Evolutionary conservation across 225 moss, liverwort and hornwort genomes (phyloP).

Genomic region (Straminergon stramineum): DNA sequence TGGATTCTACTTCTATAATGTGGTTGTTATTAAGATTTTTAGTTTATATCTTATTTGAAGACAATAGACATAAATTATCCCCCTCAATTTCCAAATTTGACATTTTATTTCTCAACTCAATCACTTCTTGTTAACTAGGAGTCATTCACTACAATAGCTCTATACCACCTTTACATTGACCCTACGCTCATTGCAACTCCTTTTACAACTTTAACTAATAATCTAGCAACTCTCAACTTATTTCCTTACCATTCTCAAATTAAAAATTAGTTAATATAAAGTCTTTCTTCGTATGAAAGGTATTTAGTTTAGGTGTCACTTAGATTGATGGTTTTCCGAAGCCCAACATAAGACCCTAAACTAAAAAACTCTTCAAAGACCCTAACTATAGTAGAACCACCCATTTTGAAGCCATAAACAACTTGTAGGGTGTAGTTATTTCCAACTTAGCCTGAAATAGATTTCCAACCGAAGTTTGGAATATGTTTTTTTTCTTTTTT

Average conservation of each 20-base stretch:
- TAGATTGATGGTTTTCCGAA: fast-evolving
- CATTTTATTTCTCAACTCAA: background rate
- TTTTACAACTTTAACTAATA: background rate
- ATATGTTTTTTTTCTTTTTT: too few species aligned
- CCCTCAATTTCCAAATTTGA: fast-evolving
- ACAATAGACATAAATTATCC: background rate
- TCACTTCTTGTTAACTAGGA: fast-evolving
- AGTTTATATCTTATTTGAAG: background rate
- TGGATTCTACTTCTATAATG: fast-evolving
- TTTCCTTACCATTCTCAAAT: background rate
- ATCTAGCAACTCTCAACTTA: background rate
- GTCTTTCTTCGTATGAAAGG: fast-evolving
- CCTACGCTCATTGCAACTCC: background rate
- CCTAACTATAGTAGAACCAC: background rate
- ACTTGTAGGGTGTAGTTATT: too few species aligned
- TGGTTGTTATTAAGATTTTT: background rate
- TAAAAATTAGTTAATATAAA: background rate
- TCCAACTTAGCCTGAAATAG: too few species aligned
- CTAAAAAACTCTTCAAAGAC: background rate
- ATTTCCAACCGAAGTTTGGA: too few species aligned
- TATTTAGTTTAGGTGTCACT: background rate
- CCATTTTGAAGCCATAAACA: too few species aligned
- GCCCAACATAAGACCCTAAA: background rate
- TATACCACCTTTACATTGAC: fast-evolving
- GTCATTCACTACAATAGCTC: background rate